phyloP scores from a whole-genome alignment of 768 basidiomycete genomes.

The Auricularia sp. region DNA sequence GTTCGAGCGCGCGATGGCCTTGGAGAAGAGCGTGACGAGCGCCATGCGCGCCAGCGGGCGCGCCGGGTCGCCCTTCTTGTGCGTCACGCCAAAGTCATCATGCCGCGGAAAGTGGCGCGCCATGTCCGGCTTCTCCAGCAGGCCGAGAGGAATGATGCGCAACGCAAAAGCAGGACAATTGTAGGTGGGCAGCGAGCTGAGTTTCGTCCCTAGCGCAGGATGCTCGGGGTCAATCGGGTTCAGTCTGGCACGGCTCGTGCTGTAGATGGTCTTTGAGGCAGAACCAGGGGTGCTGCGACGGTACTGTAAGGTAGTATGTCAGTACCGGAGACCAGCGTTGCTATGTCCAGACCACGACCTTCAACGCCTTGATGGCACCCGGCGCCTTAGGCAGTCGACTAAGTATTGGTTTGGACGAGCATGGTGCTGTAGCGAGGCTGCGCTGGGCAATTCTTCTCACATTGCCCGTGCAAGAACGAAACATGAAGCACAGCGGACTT shows the following conservation, averaged over 20 bases:
- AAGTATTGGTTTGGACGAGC: not conserved
- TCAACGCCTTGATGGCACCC: not conserved
- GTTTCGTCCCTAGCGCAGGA: not conserved
- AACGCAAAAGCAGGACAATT: not conserved
- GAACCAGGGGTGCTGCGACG: not conserved
- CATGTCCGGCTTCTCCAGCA: not conserved
- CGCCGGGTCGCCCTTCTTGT: not conserved
- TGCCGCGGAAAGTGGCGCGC: not conserved
- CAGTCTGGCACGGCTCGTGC: not conserved
- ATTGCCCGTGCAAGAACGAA: too few relatives aligned
- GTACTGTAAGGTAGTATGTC: not conserved
- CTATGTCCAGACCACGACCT: not conserved
- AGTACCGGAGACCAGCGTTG: too few relatives aligned
- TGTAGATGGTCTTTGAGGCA: not conserved
- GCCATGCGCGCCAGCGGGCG: not conserved
- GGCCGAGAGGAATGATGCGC: not conserved
- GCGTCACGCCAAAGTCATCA: not conserved
- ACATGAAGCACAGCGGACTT: too few relatives aligned
- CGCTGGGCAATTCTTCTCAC: not conserved
- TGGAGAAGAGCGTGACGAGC: not conserved
- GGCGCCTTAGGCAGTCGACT: not conserved
- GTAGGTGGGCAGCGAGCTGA: not conserved
- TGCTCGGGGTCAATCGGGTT: not conserved
- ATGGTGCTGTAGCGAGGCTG: not conserved
- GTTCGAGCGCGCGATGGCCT: not conserved